Base-by-base conservation (phyloP, 441 rosid species). In the Arabidopsis hybrid region DNA sequence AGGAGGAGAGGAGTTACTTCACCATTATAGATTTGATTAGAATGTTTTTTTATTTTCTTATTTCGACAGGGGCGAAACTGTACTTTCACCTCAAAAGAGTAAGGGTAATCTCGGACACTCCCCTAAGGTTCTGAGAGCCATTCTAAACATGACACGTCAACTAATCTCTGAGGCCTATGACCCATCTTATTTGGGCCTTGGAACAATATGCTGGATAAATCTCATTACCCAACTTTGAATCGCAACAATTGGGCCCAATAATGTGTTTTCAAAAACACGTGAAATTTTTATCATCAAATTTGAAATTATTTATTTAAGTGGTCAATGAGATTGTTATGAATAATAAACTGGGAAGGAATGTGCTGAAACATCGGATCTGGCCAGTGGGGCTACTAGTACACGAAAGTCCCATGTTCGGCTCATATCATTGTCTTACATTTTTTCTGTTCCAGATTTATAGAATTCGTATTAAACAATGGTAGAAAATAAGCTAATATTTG, bases 301-400 rank as follows among this genome's bases (percentile, higher is more conserved):
- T 29, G 31, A 29, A 29, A 29, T 29, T 29, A 29, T 29, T 29
- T 29, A 2, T 2, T 21, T 21, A 21, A 29, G 3, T 29, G 38
- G 47, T 53, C 63, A 40, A 50, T 29, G 18, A 17, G 49, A 11
- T 57, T 60, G 53, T 21, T 47, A 18, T 60, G n/a, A 60, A 38
- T 60, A 56, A 52, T 3, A 21, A 56, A 75, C 26, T 58, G 17
- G 34, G 38, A 60, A 70, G 39, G 60, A 63, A 56, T 62, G 40
- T 29, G 80, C 80, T 70, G 71, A 70, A 75, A 75, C 73, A 67
- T 50, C 76, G 71, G 80, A 76, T 71, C 76, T 71, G 67, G 67
- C 55, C 72, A 66, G 60, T 74, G 72, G 35, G 49, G 65, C 26
- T 21, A 21, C 34, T 39, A 6, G 53, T 64, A 56, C 70, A 55